These are phyloP conservation scores for Azolla pinnata DNA, from an alignment of 75 land plant species.

Conservation along the genomic window DNA sequence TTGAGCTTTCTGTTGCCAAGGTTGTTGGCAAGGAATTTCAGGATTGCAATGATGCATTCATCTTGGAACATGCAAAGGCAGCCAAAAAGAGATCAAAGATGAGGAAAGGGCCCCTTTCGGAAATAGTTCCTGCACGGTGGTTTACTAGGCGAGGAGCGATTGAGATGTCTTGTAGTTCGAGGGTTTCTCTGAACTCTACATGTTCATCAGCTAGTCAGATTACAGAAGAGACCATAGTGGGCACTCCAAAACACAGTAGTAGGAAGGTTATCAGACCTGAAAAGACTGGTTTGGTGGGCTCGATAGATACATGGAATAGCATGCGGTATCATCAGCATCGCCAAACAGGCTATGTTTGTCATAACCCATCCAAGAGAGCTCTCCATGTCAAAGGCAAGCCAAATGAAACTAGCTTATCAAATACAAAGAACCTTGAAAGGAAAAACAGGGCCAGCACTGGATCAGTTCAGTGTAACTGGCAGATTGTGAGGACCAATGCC, in stretches of 20 bases:
- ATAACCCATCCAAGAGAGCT: not conserved
- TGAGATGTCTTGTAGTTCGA: slow-evolving; percentile 16
- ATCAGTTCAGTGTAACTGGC: slow-evolving; percentile 3
- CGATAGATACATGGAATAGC: slow-evolving; percentile 13
- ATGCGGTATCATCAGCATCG: not conserved
- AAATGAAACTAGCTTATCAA: not conserved
- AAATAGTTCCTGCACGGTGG: slow-evolving; percentile 26
- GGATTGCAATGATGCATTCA: slow-evolving; percentile 48
- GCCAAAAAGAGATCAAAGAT: slow-evolving; percentile 42
- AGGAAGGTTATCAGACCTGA: slow-evolving; percentile 9
- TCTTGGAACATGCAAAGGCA: slow-evolving; percentile 50
- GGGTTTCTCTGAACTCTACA: slow-evolving; percentile 14
- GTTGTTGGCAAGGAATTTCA: slow-evolving; percentile 10
- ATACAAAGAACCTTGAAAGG: not conserved
- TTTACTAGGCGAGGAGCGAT: slow-evolving; percentile 25
- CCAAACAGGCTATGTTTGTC: not conserved
- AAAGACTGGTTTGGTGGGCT: not conserved
- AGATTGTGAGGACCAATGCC: not conserved
- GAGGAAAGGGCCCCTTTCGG: slow-evolving; percentile 33
- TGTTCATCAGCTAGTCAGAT: slow-evolving; percentile 8
- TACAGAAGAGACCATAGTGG: not conserved
- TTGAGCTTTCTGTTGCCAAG: slow-evolving; percentile 17
- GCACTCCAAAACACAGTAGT: slow-evolving; percentile 9
- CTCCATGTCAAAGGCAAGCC: not conserved
- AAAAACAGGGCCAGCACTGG: slow-evolving; percentile 2